Evolutionary conservation across 768 basidiomycete genomes (phyloP).

Genomic region (Stropharia rugosoannulata): DNA sequence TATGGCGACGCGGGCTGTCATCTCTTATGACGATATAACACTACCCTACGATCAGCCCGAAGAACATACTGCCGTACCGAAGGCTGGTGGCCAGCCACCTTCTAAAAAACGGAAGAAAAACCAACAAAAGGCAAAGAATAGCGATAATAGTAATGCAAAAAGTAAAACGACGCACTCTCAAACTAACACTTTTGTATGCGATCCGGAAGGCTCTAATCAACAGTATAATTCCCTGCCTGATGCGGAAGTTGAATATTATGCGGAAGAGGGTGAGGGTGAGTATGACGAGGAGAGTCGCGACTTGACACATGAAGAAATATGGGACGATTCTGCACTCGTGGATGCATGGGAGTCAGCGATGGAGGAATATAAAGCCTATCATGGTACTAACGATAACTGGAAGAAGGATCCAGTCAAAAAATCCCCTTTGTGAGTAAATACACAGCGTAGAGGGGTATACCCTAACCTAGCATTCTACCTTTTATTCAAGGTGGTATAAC

Average conservation of each 20-base stretch:
- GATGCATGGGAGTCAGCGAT: conserved; percentile 84
- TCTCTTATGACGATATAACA: conserved; percentile 68
- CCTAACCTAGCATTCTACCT: background rate
- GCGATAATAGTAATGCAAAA: conserved; percentile 36
- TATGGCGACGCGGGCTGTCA: conserved; percentile 41
- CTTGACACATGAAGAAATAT: conserved; percentile 73
- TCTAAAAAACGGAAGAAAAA: conserved; percentile 58
- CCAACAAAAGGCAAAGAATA: conserved; percentile 36
- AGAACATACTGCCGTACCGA: conserved; percentile 8
- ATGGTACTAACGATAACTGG: conserved; percentile 74
- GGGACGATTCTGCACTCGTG: conserved; percentile 84
- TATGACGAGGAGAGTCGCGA: conserved; percentile 55
- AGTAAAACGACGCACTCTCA: conserved; percentile 4
- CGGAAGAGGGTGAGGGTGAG: conserved; percentile 28
- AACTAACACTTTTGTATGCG: conserved; percentile 11
- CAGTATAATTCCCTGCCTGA: background rate
- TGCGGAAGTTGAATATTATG: conserved; percentile 9
- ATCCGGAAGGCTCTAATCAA: background rate
- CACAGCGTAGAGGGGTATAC: background rate
- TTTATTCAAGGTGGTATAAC: conserved; percentile 74
- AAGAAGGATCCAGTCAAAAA: conserved; percentile 68
- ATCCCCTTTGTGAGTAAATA: conserved; percentile 62
- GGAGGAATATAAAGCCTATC: conserved; percentile 74
- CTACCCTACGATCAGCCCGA: conserved; percentile 32
- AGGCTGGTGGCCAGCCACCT: conserved; percentile 28